Evolutionary conservation across 148 eudicot genomes (phyloP).

Genomic region (Euryodendron excelsum): DNA sequence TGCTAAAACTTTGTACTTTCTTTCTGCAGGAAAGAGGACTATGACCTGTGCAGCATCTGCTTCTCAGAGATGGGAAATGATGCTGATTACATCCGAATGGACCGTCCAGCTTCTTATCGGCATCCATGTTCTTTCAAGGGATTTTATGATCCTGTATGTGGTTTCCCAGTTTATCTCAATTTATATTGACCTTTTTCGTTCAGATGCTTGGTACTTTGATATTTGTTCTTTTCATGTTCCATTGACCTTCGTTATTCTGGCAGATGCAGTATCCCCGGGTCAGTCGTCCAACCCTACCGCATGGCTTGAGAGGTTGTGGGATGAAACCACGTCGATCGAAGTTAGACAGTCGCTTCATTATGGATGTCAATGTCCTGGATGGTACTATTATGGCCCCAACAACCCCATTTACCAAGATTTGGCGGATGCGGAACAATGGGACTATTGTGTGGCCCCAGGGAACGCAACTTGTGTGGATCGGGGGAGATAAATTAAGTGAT

Average conservation of each 20-base stretch:
- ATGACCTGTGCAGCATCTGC: conserved; percentile 77
- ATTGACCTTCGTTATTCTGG: neutral
- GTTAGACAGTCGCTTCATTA: conserved; percentile 70
- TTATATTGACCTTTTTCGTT: neutral
- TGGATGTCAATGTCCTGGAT: conserved; percentile 63
- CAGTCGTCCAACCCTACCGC: conserved; percentile 24
- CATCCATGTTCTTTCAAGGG: conserved; percentile 24
- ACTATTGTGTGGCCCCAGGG: conserved; percentile 55
- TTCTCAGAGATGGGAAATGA: conserved; percentile 50
- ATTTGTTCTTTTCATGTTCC: neutral
- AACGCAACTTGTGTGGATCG: conserved; percentile 65
- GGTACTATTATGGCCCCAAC: conserved; percentile 76
- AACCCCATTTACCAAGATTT: conserved; percentile 78
- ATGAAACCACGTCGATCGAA: conserved; percentile 29
- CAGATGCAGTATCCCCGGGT: conserved; percentile 14
- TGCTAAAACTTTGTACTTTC: neutral
- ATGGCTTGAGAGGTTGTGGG: conserved; percentile 13
- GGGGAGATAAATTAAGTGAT: conserved; percentile 56
- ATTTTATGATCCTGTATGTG: conserved; percentile 34
- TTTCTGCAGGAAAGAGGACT: conserved; percentile 58
- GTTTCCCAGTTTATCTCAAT: neutral
- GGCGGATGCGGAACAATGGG: conserved; percentile 86
- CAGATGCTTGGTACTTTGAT: neutral
- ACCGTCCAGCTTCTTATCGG: conserved; percentile 38
- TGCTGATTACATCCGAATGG: conserved; percentile 62